Evolutionary conservation across 805 yeast genomes (phyloP).

Genomic region (Saturnispora diversa): DNA sequence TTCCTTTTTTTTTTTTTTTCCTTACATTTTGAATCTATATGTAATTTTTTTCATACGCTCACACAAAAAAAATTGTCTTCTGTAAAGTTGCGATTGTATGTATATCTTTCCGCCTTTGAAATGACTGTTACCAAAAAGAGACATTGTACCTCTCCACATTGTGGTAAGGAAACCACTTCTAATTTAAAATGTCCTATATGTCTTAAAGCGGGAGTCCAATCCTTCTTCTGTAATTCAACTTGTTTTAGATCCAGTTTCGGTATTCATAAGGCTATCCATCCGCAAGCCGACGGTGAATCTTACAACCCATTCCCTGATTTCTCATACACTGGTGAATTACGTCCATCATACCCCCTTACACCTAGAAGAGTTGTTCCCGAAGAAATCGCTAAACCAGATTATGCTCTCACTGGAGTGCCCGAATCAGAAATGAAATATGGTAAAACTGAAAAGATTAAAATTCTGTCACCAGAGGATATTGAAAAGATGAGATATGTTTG

Average conservation of each 20-base stretch:
- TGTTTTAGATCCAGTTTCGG: slow-evolving; percentile 74
- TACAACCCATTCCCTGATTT: slow-evolving; percentile 86
- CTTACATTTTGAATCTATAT: background rate
- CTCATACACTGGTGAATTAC: slow-evolving; percentile 62
- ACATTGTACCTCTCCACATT: slow-evolving; percentile 67
- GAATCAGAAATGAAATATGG: slow-evolving; percentile 66
- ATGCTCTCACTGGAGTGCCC: slow-evolving; percentile 76
- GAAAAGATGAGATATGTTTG: slow-evolving; percentile 71
- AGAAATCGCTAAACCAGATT: slow-evolving; percentile 69
- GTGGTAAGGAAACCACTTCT: slow-evolving; percentile 76
- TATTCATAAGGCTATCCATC: slow-evolving; percentile 69
- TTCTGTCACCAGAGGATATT: slow-evolving; percentile 59
- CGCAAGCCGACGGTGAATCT: slow-evolving; percentile 46
- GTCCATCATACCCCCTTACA: slow-evolving; percentile 76
- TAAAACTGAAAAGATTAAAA: slow-evolving; percentile 55
- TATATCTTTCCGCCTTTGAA: too few species aligned
- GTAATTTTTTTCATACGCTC: too few species aligned
- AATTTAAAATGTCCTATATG: slow-evolving; percentile 87
- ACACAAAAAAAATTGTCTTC: too few species aligned
- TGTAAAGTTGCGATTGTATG: too few species aligned
- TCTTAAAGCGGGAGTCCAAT: slow-evolving; percentile 55
- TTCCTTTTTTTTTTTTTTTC: background rate
- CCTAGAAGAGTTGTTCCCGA: slow-evolving; percentile 67
- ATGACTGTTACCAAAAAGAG: slow-evolving; percentile 4
- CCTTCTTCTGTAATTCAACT: slow-evolving; percentile 70